Percentiles rank a stretch among this genome's conserved stretches.
Conservation (phyloP, 495 filamentous ascomycete species). For the Talaromyces stipitatus region DNA sequence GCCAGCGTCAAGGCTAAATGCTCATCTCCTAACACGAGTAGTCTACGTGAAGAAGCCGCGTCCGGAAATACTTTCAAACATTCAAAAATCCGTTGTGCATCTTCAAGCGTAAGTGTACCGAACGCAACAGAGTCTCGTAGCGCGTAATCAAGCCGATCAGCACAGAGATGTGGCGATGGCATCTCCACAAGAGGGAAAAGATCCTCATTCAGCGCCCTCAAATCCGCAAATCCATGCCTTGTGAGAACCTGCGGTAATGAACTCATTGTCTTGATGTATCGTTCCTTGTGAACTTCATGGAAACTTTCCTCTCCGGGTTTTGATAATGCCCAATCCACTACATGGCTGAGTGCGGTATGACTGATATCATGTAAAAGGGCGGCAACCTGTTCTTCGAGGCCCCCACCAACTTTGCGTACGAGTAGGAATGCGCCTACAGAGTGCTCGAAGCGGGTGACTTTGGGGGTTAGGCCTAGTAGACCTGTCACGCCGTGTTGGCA, state of each 20-base stretch:
- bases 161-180: constrained; percentile 33
- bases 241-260: constrained; percentile 24
- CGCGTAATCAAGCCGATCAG: constrained; percentile 36
- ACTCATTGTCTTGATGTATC: constrained; percentile 26
- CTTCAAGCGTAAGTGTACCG: constrained; percentile 20
- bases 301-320: constrained; percentile 24
- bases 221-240: constrained; percentile 18
- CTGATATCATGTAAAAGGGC: constrained; percentile 36
- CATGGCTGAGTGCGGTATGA: constrained; percentile 37
- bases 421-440: constrained; percentile 36
- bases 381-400: constrained; percentile 32
- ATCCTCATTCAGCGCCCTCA: constrained; percentile 28
- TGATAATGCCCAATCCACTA: constrained; percentile 31
- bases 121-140: constrained; percentile 30
- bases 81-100: constrained; percentile 16
- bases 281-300: constrained; percentile 35
- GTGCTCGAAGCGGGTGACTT: constrained; percentile 35
- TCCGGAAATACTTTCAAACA: constrained; percentile 23
- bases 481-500: constrained; percentile 31
- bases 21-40: constrained; percentile 26
- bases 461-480: constrained; percentile 24
- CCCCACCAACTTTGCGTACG: constrained; percentile 30
- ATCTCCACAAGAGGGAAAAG: constrained; percentile 33
- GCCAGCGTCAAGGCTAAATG: constrained; percentile 23
- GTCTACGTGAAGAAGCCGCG: constrained; percentile 15